Evolutionary conservation across 495 filamentous ascomycete species (phyloP).

Genomic region (Neurospora sp.): DNA sequence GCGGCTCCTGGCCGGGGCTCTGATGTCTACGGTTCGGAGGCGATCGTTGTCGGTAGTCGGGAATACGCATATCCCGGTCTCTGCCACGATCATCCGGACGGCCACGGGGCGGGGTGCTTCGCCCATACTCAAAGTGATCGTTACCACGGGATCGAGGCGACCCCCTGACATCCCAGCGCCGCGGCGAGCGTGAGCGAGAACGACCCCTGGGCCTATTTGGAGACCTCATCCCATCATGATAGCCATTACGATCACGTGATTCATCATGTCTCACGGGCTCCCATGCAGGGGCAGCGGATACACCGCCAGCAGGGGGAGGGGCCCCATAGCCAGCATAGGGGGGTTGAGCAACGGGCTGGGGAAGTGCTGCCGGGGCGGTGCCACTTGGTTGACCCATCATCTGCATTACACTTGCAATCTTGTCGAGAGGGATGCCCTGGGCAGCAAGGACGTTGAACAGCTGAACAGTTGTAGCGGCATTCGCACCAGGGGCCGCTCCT

Average conservation of each 20-base stretch:
- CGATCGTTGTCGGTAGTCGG: conserved; percentile 78
- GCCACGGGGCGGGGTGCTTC: conserved; percentile 30
- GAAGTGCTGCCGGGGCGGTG: conserved; percentile 7
- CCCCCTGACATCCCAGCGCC: conserved; percentile 49
- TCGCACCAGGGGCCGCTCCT: conserved; percentile 18
- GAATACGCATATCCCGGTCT: conserved; percentile 43
- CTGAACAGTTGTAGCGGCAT: conserved; percentile 31
- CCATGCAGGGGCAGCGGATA: conserved; percentile 24
- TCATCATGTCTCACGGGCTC: conserved; percentile 30
- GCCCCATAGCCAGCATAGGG: conserved; percentile 17
- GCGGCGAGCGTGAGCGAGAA: conserved; percentile 62
- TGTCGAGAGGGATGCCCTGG: conserved; percentile 34
- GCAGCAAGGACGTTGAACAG: conserved; percentile 37
- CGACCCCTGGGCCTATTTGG: conserved; percentile 55
- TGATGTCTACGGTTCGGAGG: conserved; percentile 54
- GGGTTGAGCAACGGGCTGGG: conserved; percentile 14
- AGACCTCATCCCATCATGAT: conserved; percentile 39
- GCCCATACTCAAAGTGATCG: conserved; percentile 32
- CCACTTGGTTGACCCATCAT: conserved; percentile 24
- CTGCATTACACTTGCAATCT: conserved; percentile 37
- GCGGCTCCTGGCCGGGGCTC: conserved; percentile 36
- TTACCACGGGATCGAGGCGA: conserved; percentile 32
- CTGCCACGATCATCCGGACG: conserved; percentile 50
- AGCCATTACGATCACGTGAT: conserved; percentile 54
- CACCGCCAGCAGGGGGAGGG: conserved; percentile 17